Percentiles rank a stretch among this genome's conserved stretches.
Evolutionary conservation across 345 rosid species (phyloP).

Genomic region (Ceriops decandra): DNA sequence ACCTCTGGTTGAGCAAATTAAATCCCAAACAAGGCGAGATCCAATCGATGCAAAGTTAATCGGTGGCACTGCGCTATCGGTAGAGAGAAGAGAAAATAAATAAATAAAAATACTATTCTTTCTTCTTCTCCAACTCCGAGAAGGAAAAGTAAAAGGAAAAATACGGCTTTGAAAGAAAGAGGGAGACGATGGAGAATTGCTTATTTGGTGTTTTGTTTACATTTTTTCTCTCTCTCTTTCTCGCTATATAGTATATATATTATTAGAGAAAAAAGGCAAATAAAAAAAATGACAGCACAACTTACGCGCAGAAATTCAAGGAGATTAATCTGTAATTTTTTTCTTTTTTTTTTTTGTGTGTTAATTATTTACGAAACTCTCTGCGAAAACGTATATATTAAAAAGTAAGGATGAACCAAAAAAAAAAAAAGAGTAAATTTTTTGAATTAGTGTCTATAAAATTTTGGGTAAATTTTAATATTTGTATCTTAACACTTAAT

Average conservation of each 20-base stretch:
- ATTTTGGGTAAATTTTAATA: too few species aligned
- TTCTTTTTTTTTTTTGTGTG: too few species aligned
- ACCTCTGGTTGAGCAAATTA: neutral
- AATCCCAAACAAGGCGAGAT: neutral
- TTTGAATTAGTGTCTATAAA: too few species aligned
- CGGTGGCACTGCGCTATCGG: neutral
- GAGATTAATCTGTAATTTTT: constrained; percentile 8
- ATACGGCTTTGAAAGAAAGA: neutral
- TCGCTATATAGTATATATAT: too few species aligned
- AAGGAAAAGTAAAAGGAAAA: neutral
- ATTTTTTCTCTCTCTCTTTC: neutral
- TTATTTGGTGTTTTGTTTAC: neutral
- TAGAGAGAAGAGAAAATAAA: neutral
- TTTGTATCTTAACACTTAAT: too few species aligned
- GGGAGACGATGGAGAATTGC: neutral
- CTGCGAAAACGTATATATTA: too few species aligned
- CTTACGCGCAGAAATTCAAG: constrained; percentile 44
- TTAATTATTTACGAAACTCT: too few species aligned
- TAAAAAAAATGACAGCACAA: constrained; percentile 43
- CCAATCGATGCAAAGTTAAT: neutral
- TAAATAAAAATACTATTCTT: too few species aligned
- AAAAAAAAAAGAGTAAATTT: too few species aligned
- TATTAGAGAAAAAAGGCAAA: neutral
- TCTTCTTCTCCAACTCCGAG: neutral
- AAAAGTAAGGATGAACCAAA: too few species aligned